These are phyloP conservation scores for Choiromyces venosus DNA, from an alignment of 495 filamentous ascomycete genomes.

Conservation along the genomic window DNA sequence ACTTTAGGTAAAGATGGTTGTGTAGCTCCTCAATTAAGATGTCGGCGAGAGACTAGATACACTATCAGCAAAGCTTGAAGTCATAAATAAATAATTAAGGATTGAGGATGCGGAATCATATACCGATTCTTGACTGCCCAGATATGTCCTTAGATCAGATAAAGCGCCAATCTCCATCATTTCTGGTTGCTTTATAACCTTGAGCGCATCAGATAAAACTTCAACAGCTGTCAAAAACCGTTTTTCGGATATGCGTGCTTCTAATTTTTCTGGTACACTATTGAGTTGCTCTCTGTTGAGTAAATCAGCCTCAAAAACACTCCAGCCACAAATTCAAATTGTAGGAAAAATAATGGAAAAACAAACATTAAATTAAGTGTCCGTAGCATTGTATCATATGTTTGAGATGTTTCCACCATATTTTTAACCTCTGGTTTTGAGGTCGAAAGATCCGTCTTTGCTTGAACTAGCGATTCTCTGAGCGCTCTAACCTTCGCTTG, in stretches of 20 bases:
- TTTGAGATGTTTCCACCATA: conserved; percentile 74
- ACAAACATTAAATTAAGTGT: conserved; percentile 65
- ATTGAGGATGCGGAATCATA: neutral
- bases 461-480: conserved; percentile 73
- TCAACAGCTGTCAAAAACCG: conserved; percentile 89
- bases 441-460: conserved; percentile 73
- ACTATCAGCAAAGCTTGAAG: conserved; percentile 13
- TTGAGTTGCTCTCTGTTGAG: conserved; percentile 66
- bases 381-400: conserved; percentile 86
- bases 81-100: neutral
- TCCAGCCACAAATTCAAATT: neutral
- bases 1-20: conserved; percentile 94
- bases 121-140: conserved; percentile 82
- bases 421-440: conserved; percentile 90
- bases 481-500: conserved; percentile 77
- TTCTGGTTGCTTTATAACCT: conserved; percentile 75
- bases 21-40: conserved; percentile 95
- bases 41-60: conserved; percentile 65
- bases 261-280: conserved; percentile 83
- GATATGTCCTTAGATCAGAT: conserved; percentile 76
- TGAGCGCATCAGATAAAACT: conserved; percentile 77
- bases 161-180: conserved; percentile 88
- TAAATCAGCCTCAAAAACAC: conserved; percentile 12
- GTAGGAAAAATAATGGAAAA: neutral
- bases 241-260: conserved; percentile 92